Base-by-base conservation (phyloP, 2,329 filamentous ascomycete genomes). In the Fusarium globosum region DNA sequence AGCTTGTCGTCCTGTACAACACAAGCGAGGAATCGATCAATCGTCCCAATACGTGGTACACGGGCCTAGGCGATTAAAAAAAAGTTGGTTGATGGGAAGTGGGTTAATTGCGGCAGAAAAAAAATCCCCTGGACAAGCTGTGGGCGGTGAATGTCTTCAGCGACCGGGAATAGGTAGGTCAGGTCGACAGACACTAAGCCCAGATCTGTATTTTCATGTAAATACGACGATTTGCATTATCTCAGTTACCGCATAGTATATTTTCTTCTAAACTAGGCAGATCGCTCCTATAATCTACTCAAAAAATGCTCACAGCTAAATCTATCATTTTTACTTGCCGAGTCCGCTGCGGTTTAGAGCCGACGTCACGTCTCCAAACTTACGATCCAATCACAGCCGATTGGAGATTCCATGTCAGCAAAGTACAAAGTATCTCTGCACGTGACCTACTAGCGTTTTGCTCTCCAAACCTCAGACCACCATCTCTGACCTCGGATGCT, bases 401-500 rank as follows among this genome's bases (percentile, higher is more conserved):
- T 41, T 55, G 15, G 23, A 55, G 51, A n/a, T 41, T 55, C 35
- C 20, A n/a, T 67, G 67, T 73, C 49, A 72, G 61, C 63, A 49
- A 38, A 45, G 15, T 21, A 20, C 16, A 53, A n/a, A 55, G 51
- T n/a, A 35, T 69, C 79, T 75, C 68, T 0, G 1, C 72, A 75
- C 71, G 77, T 79, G 77, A 79, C 57, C 30, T 42, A 13, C 42
- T 69, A 77, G 78, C 78, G 69, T 79, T 77, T 80, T 73, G 66
- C 76, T 71, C 72, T 55, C 72, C 59, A 70, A 73, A 79, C 79
- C 79, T 81, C 79, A 76, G 74, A 78, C 79, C 77, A 81, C 71
- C 74, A 72, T 74, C 72, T 74, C 52, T 68, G 69, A 75, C 74
- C 77, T 78, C 77, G 77, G 78, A 73, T 75, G 61, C 72, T 60